Evolutionary conservation across 2,329 filamentous ascomycete genomes (phyloP), one percentile per base, ranked within the genome.

Genomic region (Fusarium sublunatum): DNA sequence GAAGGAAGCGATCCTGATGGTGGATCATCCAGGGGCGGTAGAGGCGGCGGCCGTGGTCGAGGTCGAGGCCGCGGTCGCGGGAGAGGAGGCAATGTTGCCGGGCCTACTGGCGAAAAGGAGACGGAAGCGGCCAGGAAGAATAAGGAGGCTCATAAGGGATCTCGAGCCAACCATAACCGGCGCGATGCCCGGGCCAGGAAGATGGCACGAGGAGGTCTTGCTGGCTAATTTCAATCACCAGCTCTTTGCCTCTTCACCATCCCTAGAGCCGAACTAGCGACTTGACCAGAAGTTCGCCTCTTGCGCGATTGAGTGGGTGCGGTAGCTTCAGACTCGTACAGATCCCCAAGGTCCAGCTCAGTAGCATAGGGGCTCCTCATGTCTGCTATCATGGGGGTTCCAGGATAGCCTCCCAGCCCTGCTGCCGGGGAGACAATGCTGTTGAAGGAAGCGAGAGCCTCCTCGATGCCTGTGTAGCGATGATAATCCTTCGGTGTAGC

Each of bases 121-220:
- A 93, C 90, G 1, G 87, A 92, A 65, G 78, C 81, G 50, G 89
- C 91, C 9, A 83, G 92, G 65, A 84, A 88, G 69, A 84, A 85
- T 61, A 97, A 97, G 73, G 93, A 96, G 72, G 88, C 90, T 25
- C 91, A 88, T 67, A 97, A 97, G 75, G 84, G 88, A 3, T 91
- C 90, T 22, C 82, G 90, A 59, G 93, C 92, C 29, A 97, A 97
- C 73, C 93, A 97, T 74, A 95, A 92, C 75, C 86, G 93, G 25
- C 85, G 92, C 45, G 91, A 96, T 72, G 84, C 84, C 58, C 79
- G 86, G 32, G 86, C 87, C 11, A 86, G 77, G 71, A 90, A 90
- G 77, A 88, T 89, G 85, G 84, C 84, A 12, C 81, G 86, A 25
- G 78, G 77, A 15, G 78, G 78, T 2, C 75, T 80, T 39, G 67